phyloP scores from a whole-genome alignment of 371 early-diverging fungal genomes.

The Circinella umbellata region DNA sequence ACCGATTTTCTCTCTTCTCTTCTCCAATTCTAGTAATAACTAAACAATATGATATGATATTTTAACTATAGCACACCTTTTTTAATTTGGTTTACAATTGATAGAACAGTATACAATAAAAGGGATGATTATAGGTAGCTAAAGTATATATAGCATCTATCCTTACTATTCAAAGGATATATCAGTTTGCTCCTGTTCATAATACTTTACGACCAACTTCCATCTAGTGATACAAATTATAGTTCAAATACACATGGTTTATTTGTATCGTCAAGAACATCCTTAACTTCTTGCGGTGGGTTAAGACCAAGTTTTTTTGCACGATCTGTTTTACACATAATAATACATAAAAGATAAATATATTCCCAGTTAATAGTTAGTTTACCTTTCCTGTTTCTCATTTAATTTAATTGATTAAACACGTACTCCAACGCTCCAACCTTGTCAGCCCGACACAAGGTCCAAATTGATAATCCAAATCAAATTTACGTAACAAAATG shows the following conservation, averaged over 20 bases:
- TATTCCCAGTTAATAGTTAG: not conserved
- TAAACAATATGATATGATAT: no score
- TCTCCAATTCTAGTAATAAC: no score
- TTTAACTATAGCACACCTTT: no score
- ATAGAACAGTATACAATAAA: no score
- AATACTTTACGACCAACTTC: no score
- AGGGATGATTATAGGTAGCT: no score
- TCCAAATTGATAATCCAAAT: slow-evolving; percentile 45
- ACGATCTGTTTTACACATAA: slow-evolving; percentile 12
- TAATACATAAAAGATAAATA: no score
- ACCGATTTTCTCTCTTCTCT: no score
- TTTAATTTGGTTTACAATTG: no score
- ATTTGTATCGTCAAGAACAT: not conserved
- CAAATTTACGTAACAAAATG: slow-evolving; percentile 49
- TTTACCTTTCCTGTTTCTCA: not conserved
- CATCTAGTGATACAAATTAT: not conserved
- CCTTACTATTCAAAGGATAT: no score
- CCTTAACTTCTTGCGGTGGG: slow-evolving; percentile 44
- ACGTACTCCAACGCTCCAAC: slow-evolving; percentile 52
- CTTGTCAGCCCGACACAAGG: slow-evolving; percentile 52
- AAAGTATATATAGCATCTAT: no score
- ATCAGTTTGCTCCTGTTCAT: no score
- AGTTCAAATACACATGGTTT: slow-evolving; percentile 7
- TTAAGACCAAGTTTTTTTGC: slow-evolving; percentile 33
- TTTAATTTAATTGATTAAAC: not conserved